Evolutionary conservation across 495 filamentous ascomycete species (phyloP).

Genomic region (Physcia stellaris): DNA sequence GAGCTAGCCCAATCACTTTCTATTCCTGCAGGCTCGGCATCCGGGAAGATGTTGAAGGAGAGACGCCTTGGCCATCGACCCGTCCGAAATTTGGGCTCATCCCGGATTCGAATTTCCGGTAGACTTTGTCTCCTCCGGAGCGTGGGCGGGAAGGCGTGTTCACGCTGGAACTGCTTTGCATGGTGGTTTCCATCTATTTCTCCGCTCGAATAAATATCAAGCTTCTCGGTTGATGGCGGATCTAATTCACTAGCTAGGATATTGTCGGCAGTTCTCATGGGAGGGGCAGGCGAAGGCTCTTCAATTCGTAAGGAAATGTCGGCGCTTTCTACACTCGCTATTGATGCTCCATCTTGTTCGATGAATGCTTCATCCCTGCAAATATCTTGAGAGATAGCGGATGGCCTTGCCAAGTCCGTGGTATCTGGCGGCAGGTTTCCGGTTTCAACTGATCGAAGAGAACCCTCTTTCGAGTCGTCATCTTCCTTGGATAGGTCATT

Average conservation of each 20-base stretch:
- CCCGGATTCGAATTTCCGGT: constrained; percentile 17
- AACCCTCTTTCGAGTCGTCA: too few species aligned
- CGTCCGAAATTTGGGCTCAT: constrained; percentile 29
- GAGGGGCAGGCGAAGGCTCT: too few species aligned
- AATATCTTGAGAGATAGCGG: too few species aligned
- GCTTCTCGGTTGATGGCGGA: constrained; percentile 1
- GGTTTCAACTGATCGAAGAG: constrained; percentile 1
- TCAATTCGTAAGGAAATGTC: too few species aligned
- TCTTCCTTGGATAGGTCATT: too few species aligned
- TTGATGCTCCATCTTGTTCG: constrained; percentile 2
- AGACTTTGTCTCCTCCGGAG: constrained; percentile 34
- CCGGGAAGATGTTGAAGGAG: constrained; percentile 82
- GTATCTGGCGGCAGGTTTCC: background rate
- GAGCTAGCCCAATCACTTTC: constrained; percentile 19
- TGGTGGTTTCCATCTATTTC: too few species aligned
- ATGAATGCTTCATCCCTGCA: background rate
- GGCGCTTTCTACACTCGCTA: constrained; percentile 1
- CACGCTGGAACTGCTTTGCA: constrained; percentile 6
- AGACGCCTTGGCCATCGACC: constrained; percentile 64
- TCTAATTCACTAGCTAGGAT: too few species aligned
- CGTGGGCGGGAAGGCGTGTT: constrained; percentile 11
- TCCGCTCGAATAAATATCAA: constrained; percentile 5
- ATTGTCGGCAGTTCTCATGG: too few species aligned
- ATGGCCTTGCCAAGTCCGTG: background rate
- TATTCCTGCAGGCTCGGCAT: constrained; percentile 32